These are phyloP conservation scores for Malus hybrid DNA, from an alignment of 331 rosid species.

Conservation along the genomic window DNA sequence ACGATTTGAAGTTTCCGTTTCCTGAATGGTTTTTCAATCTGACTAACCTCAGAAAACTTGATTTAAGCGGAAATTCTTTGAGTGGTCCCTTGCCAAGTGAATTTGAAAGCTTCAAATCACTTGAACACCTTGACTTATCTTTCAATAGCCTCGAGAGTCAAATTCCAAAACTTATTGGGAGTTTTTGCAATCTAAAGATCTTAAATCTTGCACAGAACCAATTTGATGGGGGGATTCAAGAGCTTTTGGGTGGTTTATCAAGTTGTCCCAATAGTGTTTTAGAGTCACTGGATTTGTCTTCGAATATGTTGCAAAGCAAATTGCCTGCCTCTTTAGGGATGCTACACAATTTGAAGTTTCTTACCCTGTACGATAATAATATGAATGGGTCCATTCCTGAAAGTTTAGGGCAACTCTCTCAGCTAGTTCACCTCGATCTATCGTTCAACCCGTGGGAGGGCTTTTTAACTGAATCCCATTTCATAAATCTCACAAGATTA, in stretches of 20 bases:
- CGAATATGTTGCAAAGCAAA: not conserved
- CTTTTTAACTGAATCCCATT: not conserved
- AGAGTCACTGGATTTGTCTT: not conserved
- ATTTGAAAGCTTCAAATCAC: not conserved
- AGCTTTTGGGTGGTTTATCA: not conserved
- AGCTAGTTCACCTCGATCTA: not conserved
- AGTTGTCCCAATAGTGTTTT: not conserved
- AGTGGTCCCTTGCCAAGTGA: not conserved
- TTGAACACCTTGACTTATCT: not conserved
- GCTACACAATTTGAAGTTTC: not conserved
- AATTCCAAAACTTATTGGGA: not conserved
- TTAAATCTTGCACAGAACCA: not conserved
- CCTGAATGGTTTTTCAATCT: not conserved
- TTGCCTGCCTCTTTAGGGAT: not conserved
- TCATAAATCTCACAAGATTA: not conserved
- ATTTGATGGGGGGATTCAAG: not conserved
- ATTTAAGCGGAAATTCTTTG: not conserved
- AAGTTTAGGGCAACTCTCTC: not conserved
- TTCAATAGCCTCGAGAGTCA: not conserved
- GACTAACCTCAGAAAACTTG: not conserved
- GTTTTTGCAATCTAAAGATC: not conserved
- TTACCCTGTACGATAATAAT: not conserved
- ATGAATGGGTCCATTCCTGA: not conserved
- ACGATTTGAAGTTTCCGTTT: not conserved
- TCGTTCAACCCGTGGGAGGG: not conserved